phyloP scores from a whole-genome alignment of 2,329 filamentous ascomycete genomes.

The Cladosporium halotolerans region DNA sequence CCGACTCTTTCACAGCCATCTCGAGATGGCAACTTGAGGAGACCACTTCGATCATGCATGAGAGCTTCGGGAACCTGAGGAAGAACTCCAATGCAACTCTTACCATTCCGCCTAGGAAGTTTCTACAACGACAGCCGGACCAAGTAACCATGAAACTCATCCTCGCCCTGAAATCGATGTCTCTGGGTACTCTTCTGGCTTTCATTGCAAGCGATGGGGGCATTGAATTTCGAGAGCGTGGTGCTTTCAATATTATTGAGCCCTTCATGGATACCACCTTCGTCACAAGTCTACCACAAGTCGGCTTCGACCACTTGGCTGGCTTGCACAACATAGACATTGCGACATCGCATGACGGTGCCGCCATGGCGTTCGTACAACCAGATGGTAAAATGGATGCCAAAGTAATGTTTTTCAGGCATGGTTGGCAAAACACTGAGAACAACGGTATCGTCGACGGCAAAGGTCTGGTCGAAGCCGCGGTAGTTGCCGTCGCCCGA shows the following conservation, averaged over 20 bases:
- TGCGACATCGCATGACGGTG: constrained; percentile 43
- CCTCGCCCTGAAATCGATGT: constrained; percentile 60
- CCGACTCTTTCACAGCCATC: constrained; percentile 66
- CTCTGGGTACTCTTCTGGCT: constrained; percentile 65
- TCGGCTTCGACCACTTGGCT: constrained; percentile 66
- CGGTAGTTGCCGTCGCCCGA: constrained; percentile 28
- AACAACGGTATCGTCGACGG: constrained; percentile 23
- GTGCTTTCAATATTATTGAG: constrained; percentile 48
- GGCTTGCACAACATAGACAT: constrained; percentile 49
- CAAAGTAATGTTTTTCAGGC: constrained; percentile 22
- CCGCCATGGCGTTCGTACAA: constrained; percentile 39
- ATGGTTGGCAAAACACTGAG: constrained; percentile 25
- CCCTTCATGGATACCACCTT: constrained; percentile 57
- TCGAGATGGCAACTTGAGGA: constrained; percentile 75
- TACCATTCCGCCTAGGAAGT: constrained; percentile 27
- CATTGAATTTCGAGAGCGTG: constrained; percentile 71
- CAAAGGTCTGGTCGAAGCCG: constrained; percentile 24
- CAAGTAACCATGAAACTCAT: constrained; percentile 64
- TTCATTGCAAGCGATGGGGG: constrained; percentile 74
- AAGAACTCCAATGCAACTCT: constrained; percentile 16
- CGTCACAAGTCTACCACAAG: constrained; percentile 66
- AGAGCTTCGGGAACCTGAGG: constrained; percentile 32
- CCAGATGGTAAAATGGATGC: constrained; percentile 37
- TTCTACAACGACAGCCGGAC: constrained; percentile 61
- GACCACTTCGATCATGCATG: constrained; percentile 25